Evolutionary conservation across 1,284 basidiomycete species (phyloP), one percentile per base, ranked within the genome.

Genomic region (Entoloma clypeatum): DNA sequence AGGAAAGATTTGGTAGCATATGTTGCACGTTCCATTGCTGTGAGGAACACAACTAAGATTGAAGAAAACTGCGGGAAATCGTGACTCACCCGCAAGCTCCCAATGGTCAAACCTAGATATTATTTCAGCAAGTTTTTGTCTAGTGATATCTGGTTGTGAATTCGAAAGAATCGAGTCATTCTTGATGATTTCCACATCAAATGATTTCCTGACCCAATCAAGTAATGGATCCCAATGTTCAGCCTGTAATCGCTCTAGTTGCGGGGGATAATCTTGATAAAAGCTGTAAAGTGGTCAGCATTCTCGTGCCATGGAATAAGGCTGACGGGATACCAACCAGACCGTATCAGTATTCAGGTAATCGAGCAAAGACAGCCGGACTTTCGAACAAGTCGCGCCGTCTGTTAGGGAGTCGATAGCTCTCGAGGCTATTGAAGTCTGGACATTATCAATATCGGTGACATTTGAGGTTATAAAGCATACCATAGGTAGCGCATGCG

Each of bases 331-430:
- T 49, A 55, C 74, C 43, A 51, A 93, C 93, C 91, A 93, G 45
- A 99, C 81, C 0, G 96, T 94, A 60, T 99, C 96, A 2, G 95
- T 98, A 52, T 97, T 87, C 24, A 99, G 67, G 64, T 98, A 99
- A 49, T 82, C 78, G 37, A 97, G 61, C 32, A 99, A 63, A 14
- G 81, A 74, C n/a, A 75, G 72, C 22, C 79, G 74, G 19, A 95
- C 86, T 39, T 85, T 74, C n/a, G 63, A 58, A 5, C 84, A 71
- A 10, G 77, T 79, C 19, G 61, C 53, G 29, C 74, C 65, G 31
- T 86, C 76, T 6, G 64, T 58, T 51, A 96, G 71, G 0, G 80
- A 76, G 60, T 99, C 96, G 38, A 98, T 79, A 6, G 94, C 94
- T 54, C 95, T 71, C 11, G 92, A 85, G 5, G 82, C 83, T 21